Evolutionary conservation across 345 rosid species (phyloP), one percentile per base, ranked within the genome.

Genomic region (Pseudoturritis turrita): DNA sequence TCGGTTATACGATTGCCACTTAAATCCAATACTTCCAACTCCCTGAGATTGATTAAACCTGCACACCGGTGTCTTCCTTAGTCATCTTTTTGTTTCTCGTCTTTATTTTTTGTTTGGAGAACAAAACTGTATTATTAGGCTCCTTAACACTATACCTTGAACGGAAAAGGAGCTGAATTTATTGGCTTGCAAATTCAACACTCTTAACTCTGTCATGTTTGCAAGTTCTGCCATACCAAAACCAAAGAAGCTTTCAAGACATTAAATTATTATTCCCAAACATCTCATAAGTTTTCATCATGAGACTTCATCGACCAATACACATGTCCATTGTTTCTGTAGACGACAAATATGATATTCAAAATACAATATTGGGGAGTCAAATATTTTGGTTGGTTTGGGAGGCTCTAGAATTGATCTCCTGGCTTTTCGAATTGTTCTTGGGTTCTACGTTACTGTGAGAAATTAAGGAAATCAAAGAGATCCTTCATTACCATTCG

Each of bases 131-230:
- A 6, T 31, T 31, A n/a, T n/a, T n/a, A n/a, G n/a, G n/a, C n/a
- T n/a, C n/a, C 2, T 54, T 21, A 13, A 58, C 12, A 19, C 33
- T 44, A 4, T 68, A 68, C 73, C 73, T 68, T 68, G 64, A 29
- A 3, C 45, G 5, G 73, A 68, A 7, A 68, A 68, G 55, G 45
- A 68, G 55, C 55, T 68, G 55, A 68, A 68, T 5, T 25, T 44
- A 35, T 68, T 68, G 35, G 44, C 31, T 33, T 44, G 45, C 12
- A 44, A 68, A 44, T 68, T 29, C 3, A 68, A 29, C 63, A 68
- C 44, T 44, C 61, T 68, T 31, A 68, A 14, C 4, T 44, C n/a
- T 21, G 45, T 55, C 64, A 68, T 55, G 73, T 31, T 55, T 43
- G 54, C 12, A 43, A 55, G 54, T 29, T 35, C 72, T 55, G 33